Evolutionary conservation across 768 basidiomycete genomes (phyloP).

Genomic region (Tulasnella sp.): DNA sequence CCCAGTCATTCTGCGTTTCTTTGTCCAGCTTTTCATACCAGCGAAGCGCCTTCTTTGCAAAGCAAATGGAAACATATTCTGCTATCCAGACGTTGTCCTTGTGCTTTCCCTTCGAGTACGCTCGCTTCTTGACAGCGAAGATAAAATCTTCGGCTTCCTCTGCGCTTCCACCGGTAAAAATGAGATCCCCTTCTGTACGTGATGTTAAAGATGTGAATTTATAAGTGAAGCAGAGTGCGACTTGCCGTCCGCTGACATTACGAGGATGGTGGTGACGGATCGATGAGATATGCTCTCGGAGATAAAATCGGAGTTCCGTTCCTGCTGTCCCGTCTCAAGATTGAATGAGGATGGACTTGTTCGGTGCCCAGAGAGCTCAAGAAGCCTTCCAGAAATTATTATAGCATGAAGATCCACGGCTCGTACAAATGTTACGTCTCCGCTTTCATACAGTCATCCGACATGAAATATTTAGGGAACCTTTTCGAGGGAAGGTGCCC

Average conservation of each 20-base stretch:
- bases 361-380: too few species aligned
- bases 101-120: neutral
- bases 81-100: constrained; percentile 1
- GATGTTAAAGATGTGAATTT: neutral
- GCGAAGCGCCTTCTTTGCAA: neutral
- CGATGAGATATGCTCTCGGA: neutral
- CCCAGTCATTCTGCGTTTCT: neutral
- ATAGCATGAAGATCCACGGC: too few species aligned
- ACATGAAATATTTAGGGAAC: neutral
- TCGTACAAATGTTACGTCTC: too few species aligned
- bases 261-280: neutral
- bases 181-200: neutral
- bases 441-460: neutral
- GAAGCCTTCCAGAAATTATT: neutral
- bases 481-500: too few species aligned
- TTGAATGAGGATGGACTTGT: too few species aligned
- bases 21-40: neutral
- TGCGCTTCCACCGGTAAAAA: neutral
- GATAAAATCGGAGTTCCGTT: neutral
- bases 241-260: neutral
- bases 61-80: neutral
- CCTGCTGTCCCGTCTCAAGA: too few species aligned
- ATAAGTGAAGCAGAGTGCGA: neutral
- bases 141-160: neutral
- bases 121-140: neutral